Evolutionary conservation across 768 basidiomycete species (phyloP), one percentile per base, ranked within the genome.

Genomic region (Tylopilus rubrobrunneus): DNA sequence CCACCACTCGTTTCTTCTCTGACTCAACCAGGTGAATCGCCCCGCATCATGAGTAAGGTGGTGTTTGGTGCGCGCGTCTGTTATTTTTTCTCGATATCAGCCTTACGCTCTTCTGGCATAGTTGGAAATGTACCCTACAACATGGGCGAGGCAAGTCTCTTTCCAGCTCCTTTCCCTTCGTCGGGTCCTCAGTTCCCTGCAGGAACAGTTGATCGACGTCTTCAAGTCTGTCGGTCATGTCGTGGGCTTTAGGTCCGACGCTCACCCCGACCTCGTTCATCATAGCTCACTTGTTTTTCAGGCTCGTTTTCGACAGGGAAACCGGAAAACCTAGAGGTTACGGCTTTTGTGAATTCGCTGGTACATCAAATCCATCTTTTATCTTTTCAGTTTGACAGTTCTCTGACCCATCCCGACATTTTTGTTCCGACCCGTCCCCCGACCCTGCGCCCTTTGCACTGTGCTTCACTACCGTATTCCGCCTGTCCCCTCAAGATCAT

Each of bases 281-380:
- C 44, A 17, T 11, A 19, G 28, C 57, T 50, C 17, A 60, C 31
- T 44, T 49, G 42, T 49, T 10, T 33, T 52, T 29, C 61, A 93
- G 91, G 69, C 78, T 93, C 45, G 90, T 92, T 45, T 92, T 89
- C 71, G 91, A 93, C 75, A 78, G 91, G 66, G 91, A 92, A 53
- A 93, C 92, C n/a, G 92, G 92, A 51, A 95, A 95, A 68, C 91
- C 93, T 48, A 87, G 86, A 72, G 93, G 93, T 28, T 96, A 94
- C 70, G 93, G 92, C 21, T 92, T 92, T 66, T 92, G 91, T 76
- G 91, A 93, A 81, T 94, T 91, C 64, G 82, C 87, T 60, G 92
- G 90, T 92, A 81, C 75, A 78, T 77, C 66, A 71, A 66, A 69
- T 66, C 73, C 55, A 64, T 65, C 51, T 55, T 59, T 50, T 57